Evolutionary conservation across 2,329 filamentous ascomycete species (phyloP).

Genomic region (Alternaria metachromatica): DNA sequence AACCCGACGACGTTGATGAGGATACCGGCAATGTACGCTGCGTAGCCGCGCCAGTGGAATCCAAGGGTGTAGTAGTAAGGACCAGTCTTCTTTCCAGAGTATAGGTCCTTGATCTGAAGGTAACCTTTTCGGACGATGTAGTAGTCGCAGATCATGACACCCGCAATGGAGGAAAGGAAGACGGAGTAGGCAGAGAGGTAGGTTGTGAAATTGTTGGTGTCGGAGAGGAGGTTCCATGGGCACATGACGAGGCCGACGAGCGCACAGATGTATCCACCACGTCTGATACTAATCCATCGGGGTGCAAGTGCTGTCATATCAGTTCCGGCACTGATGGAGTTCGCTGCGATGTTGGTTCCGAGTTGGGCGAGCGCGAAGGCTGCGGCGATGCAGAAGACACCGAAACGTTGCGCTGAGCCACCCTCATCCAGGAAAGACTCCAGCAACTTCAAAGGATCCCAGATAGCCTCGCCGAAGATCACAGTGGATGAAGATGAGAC

Average conservation of each 20-base stretch:
- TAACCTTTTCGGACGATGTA: conserved; percentile 85
- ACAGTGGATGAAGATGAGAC: conserved; percentile 56
- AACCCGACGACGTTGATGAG: conserved; percentile 92
- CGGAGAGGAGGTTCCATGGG: conserved; percentile 79
- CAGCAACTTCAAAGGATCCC: conserved; percentile 53
- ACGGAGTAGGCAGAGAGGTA: conserved; percentile 92
- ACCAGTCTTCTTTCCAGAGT: conserved; percentile 69
- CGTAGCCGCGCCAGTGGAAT: conserved; percentile 83
- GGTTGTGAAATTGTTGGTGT: conserved; percentile 83
- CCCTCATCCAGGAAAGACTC: conserved; percentile 51
- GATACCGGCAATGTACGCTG: conserved; percentile 82
- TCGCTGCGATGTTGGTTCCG: conserved; percentile 86
- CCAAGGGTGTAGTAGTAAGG: conserved; percentile 79
- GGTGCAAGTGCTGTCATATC: conserved; percentile 83
- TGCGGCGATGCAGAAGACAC: conserved; percentile 62
- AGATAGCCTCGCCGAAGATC: conserved; percentile 51
- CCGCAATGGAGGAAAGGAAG: conserved; percentile 90
- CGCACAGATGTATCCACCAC: conserved; percentile 86
- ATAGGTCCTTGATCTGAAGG: conserved; percentile 78
- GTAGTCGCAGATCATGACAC: conserved; percentile 90
- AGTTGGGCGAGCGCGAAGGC: conserved; percentile 73
- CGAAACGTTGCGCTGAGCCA: conserved; percentile 52
- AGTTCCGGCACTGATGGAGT: conserved; percentile 82
- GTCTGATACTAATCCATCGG: conserved; percentile 81
- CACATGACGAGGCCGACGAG: conserved; percentile 82